Percentiles rank a stretch among this genome's conserved stretches.
Conservation (phyloP, 2,329 filamentous ascomycete species). For the Pseudogymnoascus sp. region DNA sequence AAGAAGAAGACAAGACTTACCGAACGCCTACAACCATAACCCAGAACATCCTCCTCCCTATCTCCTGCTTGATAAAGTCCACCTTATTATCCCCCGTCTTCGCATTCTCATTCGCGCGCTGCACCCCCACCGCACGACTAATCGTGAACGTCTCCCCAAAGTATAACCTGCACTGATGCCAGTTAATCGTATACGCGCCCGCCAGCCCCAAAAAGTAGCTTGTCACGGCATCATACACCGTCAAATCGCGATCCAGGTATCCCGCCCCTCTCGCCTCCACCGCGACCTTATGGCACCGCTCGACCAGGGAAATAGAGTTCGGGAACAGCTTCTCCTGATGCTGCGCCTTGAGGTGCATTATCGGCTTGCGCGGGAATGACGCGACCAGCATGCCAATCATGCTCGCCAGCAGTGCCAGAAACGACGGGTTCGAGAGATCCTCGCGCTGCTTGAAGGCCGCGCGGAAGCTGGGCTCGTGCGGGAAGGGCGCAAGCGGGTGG, state of each 20-base stretch:
- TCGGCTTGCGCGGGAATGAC: slow-evolving; percentile 64
- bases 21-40: slow-evolving; percentile 66
- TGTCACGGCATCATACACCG: slow-evolving; percentile 56
- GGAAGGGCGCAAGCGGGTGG: slow-evolving; percentile 67
- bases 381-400: slow-evolving; percentile 69
- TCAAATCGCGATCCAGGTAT: slow-evolving; percentile 46
- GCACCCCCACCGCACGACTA: slow-evolving; percentile 57
- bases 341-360: slow-evolving; percentile 59
- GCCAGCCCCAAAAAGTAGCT: slow-evolving; percentile 67
- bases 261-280: slow-evolving; percentile 55
- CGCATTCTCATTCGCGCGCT: slow-evolving; percentile 39
- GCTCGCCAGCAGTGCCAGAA: slow-evolving; percentile 61
- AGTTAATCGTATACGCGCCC: slow-evolving; percentile 59
- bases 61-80: slow-evolving; percentile 63
- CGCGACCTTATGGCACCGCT: slow-evolving; percentile 62
- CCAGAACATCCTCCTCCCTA: slow-evolving; percentile 77
- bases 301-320: slow-evolving; percentile 59
- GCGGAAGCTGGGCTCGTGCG: slow-evolving; percentile 69
- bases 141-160: slow-evolving; percentile 64
- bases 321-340: slow-evolving; percentile 57
- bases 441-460: slow-evolving; percentile 58
- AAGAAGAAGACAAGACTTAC: slow-evolving; percentile 31
- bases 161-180: slow-evolving; percentile 59
- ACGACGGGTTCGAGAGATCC: slow-evolving; percentile 56
- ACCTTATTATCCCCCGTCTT: slow-evolving; percentile 26